Evolutionary conservation across 2,329 filamentous ascomycete species (phyloP), one percentile per base, ranked within the genome.

Genomic region (Aureobasidium mangrovei): DNA sequence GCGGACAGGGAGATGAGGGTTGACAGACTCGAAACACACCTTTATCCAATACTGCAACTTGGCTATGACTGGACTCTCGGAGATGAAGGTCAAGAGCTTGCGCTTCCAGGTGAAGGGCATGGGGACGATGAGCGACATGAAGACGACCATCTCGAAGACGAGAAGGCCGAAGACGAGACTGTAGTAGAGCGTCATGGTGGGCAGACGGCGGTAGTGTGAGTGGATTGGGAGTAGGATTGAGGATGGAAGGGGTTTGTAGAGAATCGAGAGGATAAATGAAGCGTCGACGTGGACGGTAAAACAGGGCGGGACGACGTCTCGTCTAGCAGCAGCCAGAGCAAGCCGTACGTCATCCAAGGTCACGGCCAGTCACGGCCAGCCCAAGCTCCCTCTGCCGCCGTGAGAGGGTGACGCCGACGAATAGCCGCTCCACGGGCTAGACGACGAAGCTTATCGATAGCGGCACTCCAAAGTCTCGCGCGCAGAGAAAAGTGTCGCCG

Each of bases 31-130:
- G 40, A 41, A 42, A 47, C 67, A 29, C 70, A 83, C 82, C 81
- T 96, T 97, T 75, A 98, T 80, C 65, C 90, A 91, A 77, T 98
- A 96, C 77, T 97, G 91, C 60, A 97, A 71, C 71, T 97, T 96
- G 39, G 91, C 93, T 56, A 98, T 80, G 43, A 85, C 66, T 4
- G 81, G 86, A 68, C 85, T 94, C 68, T 91, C 88, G 52, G 91
- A 96, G 67, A 98, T 91, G 81, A 98, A 98, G 64, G 86, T 89
- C 69, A 96, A 95, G 68, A 96, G 82, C 75, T 82, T 88, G 67
- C 89, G 84, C 74, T 88, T 89, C 70, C 87, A 72, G 60, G 80
- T 83, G 76, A 95, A 96, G 43, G 93, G 93, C 64, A 97, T 80
- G 27, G 93, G 93, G 54, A 98, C 70, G 72, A 91, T 83, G 64